Base-by-base conservation (phyloP, 2,329 filamentous ascomycete species). In the Didymella pinodella region DNA sequence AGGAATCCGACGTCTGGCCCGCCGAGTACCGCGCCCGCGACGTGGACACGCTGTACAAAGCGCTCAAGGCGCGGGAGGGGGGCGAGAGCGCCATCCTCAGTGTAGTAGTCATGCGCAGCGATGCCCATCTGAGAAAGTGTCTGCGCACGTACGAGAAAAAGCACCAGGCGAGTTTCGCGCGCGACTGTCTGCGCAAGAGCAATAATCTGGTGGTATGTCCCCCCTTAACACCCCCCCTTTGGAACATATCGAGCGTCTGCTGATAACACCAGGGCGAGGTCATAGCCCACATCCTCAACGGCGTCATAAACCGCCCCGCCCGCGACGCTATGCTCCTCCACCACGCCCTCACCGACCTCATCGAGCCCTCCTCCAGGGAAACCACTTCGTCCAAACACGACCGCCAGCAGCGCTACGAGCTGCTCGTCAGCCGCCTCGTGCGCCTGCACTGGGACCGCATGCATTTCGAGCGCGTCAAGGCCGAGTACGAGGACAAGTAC, bases 201-300 rank as follows among this genome's bases (percentile, higher is more conserved):
- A 89, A 88, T 22, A 98, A 98, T 75, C 83, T 99, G 20, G 93
- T 98, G 58, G 93, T 97, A 85, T 79, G 92, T 88, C 22, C 18
- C 18, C 18, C 18, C 18, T 18, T 18, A 18, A 18, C 18, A 18
- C 18, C 18, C 18, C 18, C 18, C 18, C 18, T 18, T 18, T 18
- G 18, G 18, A 18, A 18, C 18, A 18, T 18, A 18, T 18, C 18
- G 18, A 18, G 18, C 18, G 18, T 18, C 18, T 22, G 20, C 29
- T 20, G 22, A 48, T 22, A 28, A 8, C 12, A 6, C 6, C 67
- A 97, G 93, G 95, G 95, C 64, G 95, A 99, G 80, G 88, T 96
- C 20, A 87, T 98, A 36, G 92, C 93, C 0, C 95, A 98, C 78
- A 92, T 98, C 68, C 89, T 99, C 72, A 97, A 98, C 79, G 95